phyloP scores from a whole-genome alignment of 2,329 filamentous ascomycete species.

The Curvularia sp. region DNA sequence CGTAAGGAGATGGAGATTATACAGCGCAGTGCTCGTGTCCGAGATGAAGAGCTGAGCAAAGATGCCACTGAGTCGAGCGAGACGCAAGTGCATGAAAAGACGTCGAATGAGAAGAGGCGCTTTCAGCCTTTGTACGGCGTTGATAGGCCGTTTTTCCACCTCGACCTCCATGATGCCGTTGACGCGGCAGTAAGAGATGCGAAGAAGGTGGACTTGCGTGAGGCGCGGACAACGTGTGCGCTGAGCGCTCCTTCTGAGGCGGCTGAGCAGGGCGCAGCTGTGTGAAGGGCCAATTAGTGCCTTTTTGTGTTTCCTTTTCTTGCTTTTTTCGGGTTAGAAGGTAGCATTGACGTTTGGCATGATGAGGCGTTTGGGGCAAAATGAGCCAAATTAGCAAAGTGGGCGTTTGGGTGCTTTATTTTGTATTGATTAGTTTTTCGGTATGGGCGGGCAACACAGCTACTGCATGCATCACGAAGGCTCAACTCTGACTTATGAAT shows the following conservation, averaged over 20 bases:
- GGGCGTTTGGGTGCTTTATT: neutral
- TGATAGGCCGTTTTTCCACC: constrained; percentile 40
- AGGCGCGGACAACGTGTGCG: constrained; percentile 1
- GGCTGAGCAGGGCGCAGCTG: neutral
- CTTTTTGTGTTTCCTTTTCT: neutral
- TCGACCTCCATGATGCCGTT: constrained; percentile 41
- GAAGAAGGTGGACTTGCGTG: constrained; percentile 22
- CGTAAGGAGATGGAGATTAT: constrained; percentile 13
- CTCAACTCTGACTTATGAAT: neutral
- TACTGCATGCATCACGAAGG: neutral
- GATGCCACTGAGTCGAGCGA: neutral
- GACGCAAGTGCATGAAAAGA: neutral
- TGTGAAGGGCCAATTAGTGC: neutral
- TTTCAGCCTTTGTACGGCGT: constrained; percentile 28
- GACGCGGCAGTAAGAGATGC: constrained; percentile 37
- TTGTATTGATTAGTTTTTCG: neutral
- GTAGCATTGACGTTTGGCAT: neutral
- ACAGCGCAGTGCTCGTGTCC: neutral
- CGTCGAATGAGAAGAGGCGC: neutral
- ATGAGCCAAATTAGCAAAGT: neutral
- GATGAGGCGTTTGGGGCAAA: neutral
- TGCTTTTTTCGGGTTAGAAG: neutral
- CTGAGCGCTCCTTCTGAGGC: neutral
- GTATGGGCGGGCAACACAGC: neutral
- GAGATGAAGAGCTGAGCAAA: constrained; percentile 22